phyloP scores from a whole-genome alignment of 345 rosid species.

The Euphorbia tirucalli region DNA sequence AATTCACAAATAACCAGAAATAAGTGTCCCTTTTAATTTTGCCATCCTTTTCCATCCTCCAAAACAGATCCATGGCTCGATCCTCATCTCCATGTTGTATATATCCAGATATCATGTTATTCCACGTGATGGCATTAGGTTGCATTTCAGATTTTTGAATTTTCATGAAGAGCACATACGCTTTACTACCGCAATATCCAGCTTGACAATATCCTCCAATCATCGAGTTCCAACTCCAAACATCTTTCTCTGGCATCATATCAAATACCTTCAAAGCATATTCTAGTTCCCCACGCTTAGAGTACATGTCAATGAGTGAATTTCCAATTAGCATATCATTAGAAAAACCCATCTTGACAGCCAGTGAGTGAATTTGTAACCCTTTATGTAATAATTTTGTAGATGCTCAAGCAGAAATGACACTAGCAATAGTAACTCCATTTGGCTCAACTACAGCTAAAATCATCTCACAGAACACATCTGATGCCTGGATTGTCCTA shows the following conservation, averaged over 20 bases:
- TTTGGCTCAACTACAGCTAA: conserved; percentile 60
- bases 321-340: conserved; percentile 68
- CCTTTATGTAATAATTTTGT: conserved; percentile 48
- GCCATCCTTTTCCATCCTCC: conserved; percentile 66
- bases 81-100: conserved; percentile 74
- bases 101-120: conserved; percentile 81
- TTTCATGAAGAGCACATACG: conserved; percentile 54
- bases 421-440: conserved; percentile 65
- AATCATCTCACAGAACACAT: conserved; percentile 63
- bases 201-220: conserved; percentile 79
- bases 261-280: conserved; percentile 65
- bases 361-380: conserved; percentile 58
- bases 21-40: conserved; percentile 57
- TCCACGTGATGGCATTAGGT: conserved; percentile 86
- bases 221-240: conserved; percentile 81
- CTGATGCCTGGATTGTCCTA: conserved; percentile 51
- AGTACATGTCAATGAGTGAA: conserved; percentile 81
- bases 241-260: conserved; percentile 51
- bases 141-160: conserved; percentile 57
- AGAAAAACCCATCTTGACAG: conserved; percentile 51
- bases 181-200: conserved; percentile 77
- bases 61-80: conserved; percentile 72
- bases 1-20: conserved; percentile 69
- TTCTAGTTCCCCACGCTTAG: conserved; percentile 68
- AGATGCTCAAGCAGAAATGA: conserved; percentile 68